Conservation (phyloP, 371 early-diverging fungal species). For the Fennellomyces sp. region DNA sequence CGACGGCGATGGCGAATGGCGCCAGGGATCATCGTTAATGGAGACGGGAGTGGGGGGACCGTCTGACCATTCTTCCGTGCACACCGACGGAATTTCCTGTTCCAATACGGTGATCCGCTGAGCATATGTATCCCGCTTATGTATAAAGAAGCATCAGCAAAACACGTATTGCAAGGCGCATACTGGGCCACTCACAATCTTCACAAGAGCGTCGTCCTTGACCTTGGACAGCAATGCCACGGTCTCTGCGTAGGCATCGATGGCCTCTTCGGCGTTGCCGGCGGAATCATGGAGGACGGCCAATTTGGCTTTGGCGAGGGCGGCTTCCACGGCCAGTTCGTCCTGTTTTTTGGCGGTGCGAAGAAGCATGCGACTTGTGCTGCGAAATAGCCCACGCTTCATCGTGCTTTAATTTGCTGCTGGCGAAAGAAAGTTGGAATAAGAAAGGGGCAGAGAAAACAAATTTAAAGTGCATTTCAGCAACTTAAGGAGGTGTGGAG, state of each 20-base stretch:
- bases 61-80: too few species aligned
- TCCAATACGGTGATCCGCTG: neutral
- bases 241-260: conserved; percentile 6
- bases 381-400: conserved; percentile 1
- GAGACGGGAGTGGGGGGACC: neutral
- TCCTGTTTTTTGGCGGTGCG: conserved; percentile 2
- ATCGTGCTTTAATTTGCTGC: neutral
- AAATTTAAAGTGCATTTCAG: too few species aligned
- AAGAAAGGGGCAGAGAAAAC: too few species aligned
- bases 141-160: neutral
- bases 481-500: too few species aligned
- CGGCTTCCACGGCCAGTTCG: neutral
- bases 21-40: neutral
- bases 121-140: neutral
- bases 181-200: neutral
- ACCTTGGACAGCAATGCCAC: neutral
- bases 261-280: neutral
- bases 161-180: neutral
- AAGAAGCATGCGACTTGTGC: conserved; percentile 1
- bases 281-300: conserved; percentile 6
- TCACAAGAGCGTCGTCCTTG: neutral
- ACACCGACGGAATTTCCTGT: neutral
- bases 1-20: neutral
- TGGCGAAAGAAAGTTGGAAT: neutral
- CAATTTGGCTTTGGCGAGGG: neutral